Base-by-base conservation (phyloP, 2,329 filamentous ascomycete genomes). In the Pestalotiopsis fici region DNA sequence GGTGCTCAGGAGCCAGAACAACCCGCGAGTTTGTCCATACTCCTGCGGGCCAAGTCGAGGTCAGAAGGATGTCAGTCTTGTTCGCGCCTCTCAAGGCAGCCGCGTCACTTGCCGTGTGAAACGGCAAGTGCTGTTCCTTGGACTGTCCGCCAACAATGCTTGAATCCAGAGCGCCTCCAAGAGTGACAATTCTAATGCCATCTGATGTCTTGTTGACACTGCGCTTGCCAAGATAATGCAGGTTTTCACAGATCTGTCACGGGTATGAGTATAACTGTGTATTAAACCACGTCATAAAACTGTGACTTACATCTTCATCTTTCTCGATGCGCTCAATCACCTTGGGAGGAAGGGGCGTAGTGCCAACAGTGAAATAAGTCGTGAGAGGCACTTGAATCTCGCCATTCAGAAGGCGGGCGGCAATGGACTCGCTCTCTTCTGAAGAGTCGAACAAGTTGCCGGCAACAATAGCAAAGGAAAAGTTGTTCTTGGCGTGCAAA, bases 291-390 rank as follows among this genome's bases (percentile, higher is more conserved):
- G 21, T 56, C 50, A 56, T 59, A 25, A 56, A 39, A 23, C 7
- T 7, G 9, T 18, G 56, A 70, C 83, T 69, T 80, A 82, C 81
- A 72, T 83, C 88, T 74, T 90, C 91, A 69, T 92, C 88, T 39
- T 87, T 86, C 75, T 93, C 87, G 64, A 98, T 86, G 77, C 90
- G 94, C 74, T 92, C 88, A 23, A 92, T 83, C 25, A 98, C 87
- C 35, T 83, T 81, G 3, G 84, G 79, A 0, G 96, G 96, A 5
- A 99, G 84, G n/a, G 90, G 82, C 59, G 85, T 85, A 47, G 84
- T 90, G 72, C 93, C 94, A 68, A 97, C 85, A 2, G 93, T 93
- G 78, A 98, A 99, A 81, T 99, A 99, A 9, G 92, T 97, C 1
- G 95, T 91, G 0, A 98, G 82, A 3, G 95, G 91, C 4, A 98